These are phyloP conservation scores for Fusarium compactum DNA, from an alignment of 2,329 filamentous ascomycete species.

Conservation along the genomic window DNA sequence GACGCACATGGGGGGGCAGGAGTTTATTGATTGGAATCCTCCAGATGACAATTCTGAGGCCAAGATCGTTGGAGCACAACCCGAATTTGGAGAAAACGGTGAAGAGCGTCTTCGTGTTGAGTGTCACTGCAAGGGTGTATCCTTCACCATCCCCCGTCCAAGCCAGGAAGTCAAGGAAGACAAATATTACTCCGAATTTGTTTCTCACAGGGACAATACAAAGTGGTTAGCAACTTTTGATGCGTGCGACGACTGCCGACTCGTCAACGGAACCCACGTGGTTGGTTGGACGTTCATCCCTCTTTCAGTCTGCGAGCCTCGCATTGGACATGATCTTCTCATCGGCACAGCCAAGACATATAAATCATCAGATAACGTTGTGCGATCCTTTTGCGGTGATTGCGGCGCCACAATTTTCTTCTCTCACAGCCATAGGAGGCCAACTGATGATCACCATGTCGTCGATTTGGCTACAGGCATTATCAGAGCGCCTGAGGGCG, in stretches of 20 bases:
- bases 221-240: constrained; percentile 61
- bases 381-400: constrained; percentile 59
- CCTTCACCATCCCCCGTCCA: constrained; percentile 59
- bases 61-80: constrained; percentile 44
- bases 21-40: constrained; percentile 55
- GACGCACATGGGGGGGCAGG: constrained; percentile 48
- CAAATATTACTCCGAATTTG: constrained; percentile 48
- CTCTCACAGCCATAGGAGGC: constrained; percentile 45
- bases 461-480: constrained; percentile 60
- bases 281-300: constrained; percentile 60
- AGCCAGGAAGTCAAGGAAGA: constrained; percentile 48
- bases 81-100: constrained; percentile 52
- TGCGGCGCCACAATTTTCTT: constrained; percentile 62
- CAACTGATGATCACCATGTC: constrained; percentile 50
- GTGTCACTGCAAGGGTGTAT: constrained; percentile 62
- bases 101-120: constrained; percentile 57
- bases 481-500: constrained; percentile 58
- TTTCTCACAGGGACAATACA: constrained; percentile 53
- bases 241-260: constrained; percentile 59
- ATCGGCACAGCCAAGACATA: constrained; percentile 61
- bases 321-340: constrained; percentile 52
- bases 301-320: constrained; percentile 52
- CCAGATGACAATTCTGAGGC: constrained; percentile 44
- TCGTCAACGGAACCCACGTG: constrained; percentile 57
- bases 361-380: constrained; percentile 53